These are phyloP conservation scores for Pyronema domesticum DNA, from an alignment of 495 filamentous ascomycete genomes.

Conservation along the genomic window DNA sequence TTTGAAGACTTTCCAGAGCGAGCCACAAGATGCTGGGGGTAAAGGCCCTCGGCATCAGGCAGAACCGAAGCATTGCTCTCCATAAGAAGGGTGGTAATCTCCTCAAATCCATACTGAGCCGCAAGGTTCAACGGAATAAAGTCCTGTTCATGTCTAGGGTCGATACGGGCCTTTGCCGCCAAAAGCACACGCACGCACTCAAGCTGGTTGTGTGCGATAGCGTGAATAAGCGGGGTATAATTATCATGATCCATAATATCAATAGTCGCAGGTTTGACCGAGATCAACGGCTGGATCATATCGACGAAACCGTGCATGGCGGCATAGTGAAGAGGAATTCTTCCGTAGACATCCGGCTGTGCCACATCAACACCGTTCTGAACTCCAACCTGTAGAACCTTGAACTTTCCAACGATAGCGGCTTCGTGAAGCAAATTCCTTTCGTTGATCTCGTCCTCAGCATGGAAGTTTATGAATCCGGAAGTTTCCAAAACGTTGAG, in stretches of 20 bases:
- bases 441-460: constrained; percentile 92
- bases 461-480: constrained; percentile 64
- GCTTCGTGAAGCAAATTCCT: constrained; percentile 91
- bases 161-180: constrained; percentile 51
- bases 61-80: constrained; percentile 58
- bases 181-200: constrained; percentile 63
- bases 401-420: constrained; percentile 65
- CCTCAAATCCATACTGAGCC: constrained; percentile 72
- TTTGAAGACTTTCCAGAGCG: constrained; percentile 66
- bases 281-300: constrained; percentile 58
- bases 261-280: constrained; percentile 43
- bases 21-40: constrained; percentile 93
- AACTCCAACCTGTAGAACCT: constrained; percentile 59
- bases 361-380: constrained; percentile 52
- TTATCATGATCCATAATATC: constrained; percentile 86
- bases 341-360: constrained; percentile 75
- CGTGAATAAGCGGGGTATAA: constrained; percentile 88
- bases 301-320: constrained; percentile 82
- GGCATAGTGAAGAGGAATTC: constrained; percentile 87
- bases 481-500: constrained; percentile 61
- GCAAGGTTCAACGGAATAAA: constrained; percentile 89
- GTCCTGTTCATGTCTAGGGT: constrained; percentile 66
- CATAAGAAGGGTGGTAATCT: constrained; percentile 68
- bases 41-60: constrained; percentile 87
- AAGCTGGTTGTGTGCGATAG: constrained; percentile 69